Percentiles rank a stretch among this genome's conserved stretches.
Conservation (phyloP, 78 protist genomes). For the Anaeramoeba flamelloides region DNA sequence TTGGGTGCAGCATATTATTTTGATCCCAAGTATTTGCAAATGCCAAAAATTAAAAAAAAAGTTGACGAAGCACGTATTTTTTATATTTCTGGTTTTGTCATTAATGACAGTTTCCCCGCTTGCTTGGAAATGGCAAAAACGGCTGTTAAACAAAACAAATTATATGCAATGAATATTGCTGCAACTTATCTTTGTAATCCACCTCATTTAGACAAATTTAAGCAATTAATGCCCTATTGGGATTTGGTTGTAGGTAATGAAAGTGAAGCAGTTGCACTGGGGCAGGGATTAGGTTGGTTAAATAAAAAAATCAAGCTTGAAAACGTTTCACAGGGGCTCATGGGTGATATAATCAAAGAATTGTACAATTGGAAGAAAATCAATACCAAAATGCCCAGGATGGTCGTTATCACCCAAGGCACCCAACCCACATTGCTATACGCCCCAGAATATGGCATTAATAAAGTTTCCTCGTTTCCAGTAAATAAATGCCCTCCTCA, state of each 20-base stretch:
- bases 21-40: neutral
- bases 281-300: conserved; percentile 38
- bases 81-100: conserved; percentile 6
- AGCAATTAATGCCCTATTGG: conserved; percentile 46
- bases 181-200: neutral
- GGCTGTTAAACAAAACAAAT: neutral
- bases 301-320: too few relatives aligned
- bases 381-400: conserved; percentile 37
- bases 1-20: neutral
- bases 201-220: conserved; percentile 7
- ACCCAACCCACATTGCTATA: conserved; percentile 48
- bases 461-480: conserved; percentile 17
- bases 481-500: conserved; percentile 28
- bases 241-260: conserved; percentile 83
- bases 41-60: neutral
- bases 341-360: too few relatives aligned
- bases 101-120: neutral
- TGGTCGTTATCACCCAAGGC: conserved; percentile 87
- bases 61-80: neutral
- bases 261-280: conserved; percentile 55
- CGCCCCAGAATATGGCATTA: conserved; percentile 27
- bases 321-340: conserved; percentile 14
- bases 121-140: neutral
- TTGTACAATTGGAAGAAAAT: conserved; percentile 35
- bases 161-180: neutral